These are phyloP conservation scores for Saturnispora silvae DNA, from an alignment of 805 yeast species.

Conservation along the genomic window DNA sequence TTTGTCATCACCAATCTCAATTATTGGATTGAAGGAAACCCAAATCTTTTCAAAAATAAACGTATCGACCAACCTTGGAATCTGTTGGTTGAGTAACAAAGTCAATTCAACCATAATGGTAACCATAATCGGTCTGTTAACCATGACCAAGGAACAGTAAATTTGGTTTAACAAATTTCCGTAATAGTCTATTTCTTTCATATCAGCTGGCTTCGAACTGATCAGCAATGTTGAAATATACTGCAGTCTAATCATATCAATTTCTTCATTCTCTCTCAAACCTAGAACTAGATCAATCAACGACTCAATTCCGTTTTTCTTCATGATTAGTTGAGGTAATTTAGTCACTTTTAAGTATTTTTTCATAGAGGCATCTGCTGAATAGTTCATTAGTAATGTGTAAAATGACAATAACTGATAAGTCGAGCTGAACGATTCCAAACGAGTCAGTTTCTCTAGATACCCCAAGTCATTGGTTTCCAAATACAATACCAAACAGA, in stretches of 20 bases:
- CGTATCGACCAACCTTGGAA: slow-evolving; percentile 42
- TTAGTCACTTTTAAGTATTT: slow-evolving; percentile 34
- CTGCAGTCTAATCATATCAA: slow-evolving; percentile 55
- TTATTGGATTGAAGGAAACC: slow-evolving; percentile 31
- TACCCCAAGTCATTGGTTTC: slow-evolving; percentile 1
- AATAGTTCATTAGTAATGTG: slow-evolving; percentile 32
- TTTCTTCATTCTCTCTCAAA: slow-evolving; percentile 58
- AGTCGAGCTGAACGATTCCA: slow-evolving; percentile 47
- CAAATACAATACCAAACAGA: slow-evolving; percentile 35
- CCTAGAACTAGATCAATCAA: slow-evolving; percentile 72
- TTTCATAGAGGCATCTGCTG: background rate
- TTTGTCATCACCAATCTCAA: slow-evolving; percentile 6
- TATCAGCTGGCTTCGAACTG: slow-evolving; percentile 43
- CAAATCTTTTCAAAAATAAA: slow-evolving; percentile 47
- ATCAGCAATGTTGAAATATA: slow-evolving; percentile 57
- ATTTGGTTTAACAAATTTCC: slow-evolving; percentile 52
- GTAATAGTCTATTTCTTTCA: slow-evolving; percentile 43
- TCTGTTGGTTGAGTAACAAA: slow-evolving; percentile 39
- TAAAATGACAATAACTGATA: slow-evolving; percentile 55
- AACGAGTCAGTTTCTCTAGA: slow-evolving; percentile 3
- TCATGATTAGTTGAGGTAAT: slow-evolving; percentile 43
- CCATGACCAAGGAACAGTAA: slow-evolving; percentile 43
- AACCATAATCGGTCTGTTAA: slow-evolving; percentile 51
- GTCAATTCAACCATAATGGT: slow-evolving; percentile 48
- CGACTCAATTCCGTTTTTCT: slow-evolving; percentile 51